These are phyloP conservation scores for rapeseed (Brassica napus) DNA, from an alignment of 345 rosid species.

Conservation along the genomic window Da-Ae NC_063444.1:2521501-2522000, in stretches of 20 bases:
- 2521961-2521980: slow-evolving; percentile 46
- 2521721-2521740: not conserved
- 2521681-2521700: slow-evolving; percentile 80
- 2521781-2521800: slow-evolving; percentile 62
- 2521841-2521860: slow-evolving; percentile 91
- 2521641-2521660: slow-evolving; percentile 85
- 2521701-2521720: not conserved
- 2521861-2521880: slow-evolving; percentile 58
- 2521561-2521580: not conserved
- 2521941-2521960: slow-evolving; percentile 44
- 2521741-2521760: not conserved
- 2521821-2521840: slow-evolving; percentile 58
- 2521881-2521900: slow-evolving; percentile 39
- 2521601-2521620: not conserved
- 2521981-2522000: slow-evolving; percentile 38
- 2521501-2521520: slow-evolving; percentile 84
- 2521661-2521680: slow-evolving; percentile 82
- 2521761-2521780: not conserved
- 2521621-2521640: slow-evolving; percentile 69
- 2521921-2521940: slow-evolving; percentile 1
- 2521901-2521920: not conserved
- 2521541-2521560: not conserved
- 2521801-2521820: slow-evolving; percentile 77
- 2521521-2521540: slow-evolving; percentile 5
- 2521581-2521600: not conserved